Evolutionary conservation across 148 eudicot genomes (phyloP).

Genomic region (Euryodendron excelsum): DNA sequence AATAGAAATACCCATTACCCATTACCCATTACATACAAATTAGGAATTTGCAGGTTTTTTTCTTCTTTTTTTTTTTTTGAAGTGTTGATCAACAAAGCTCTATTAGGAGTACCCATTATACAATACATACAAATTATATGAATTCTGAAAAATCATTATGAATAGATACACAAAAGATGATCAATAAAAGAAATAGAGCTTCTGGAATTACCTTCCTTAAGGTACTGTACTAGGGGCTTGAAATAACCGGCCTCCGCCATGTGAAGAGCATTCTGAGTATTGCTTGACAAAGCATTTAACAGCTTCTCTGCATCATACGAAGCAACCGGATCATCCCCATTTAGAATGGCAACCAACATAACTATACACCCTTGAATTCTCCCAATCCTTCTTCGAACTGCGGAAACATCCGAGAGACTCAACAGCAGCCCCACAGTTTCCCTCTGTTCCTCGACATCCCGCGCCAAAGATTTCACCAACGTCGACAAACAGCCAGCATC

Average conservation of each 20-base stretch:
- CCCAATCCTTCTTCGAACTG: constrained; percentile 66
- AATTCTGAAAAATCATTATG: background rate
- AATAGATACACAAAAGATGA: background rate
- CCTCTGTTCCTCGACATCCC: constrained; percentile 63
- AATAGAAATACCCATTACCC: background rate
- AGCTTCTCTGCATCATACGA: constrained; percentile 61
- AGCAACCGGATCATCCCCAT: constrained; percentile 66
- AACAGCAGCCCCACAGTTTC: constrained; percentile 75
- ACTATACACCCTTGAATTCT: constrained; percentile 83
- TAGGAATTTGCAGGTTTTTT: too few species aligned
- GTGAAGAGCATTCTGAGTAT: constrained; percentile 89
- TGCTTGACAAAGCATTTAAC: constrained; percentile 56
- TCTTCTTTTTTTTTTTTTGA: too few species aligned
- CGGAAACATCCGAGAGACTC: constrained; percentile 49
- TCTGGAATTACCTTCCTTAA: constrained; percentile 59
- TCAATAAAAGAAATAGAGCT: background rate
- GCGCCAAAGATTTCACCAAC: constrained; percentile 68
- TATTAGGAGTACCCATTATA: too few species aligned
- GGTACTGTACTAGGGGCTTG: constrained; percentile 71
- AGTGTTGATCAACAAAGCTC: too few species aligned
- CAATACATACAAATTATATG: too few species aligned
- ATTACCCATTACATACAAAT: too few species aligned
- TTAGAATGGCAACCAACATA: constrained; percentile 71
- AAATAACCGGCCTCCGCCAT: constrained; percentile 97
- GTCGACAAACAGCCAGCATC: constrained; percentile 50